These are phyloP conservation scores for Furcasterigmium furcatum DNA, from an alignment of 2,329 filamentous ascomycete genomes.

Conservation along the genomic window DNA sequence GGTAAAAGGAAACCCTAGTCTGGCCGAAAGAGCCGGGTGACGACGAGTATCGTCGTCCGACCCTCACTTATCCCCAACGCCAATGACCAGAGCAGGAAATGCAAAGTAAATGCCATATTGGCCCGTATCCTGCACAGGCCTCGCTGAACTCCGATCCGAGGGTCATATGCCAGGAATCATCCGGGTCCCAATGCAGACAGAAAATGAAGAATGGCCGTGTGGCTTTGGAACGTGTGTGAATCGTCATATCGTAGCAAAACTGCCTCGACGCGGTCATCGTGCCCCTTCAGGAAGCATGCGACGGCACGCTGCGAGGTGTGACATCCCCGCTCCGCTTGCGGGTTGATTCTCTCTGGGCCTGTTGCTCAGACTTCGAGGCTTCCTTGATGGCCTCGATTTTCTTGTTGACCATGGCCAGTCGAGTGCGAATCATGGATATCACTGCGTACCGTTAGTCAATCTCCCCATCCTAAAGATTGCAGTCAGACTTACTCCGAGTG, in stretches of 20 bases:
- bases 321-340: conserved; percentile 54
- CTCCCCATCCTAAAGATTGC: neutral
- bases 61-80: too few species aligned
- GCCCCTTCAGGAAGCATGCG: conserved; percentile 33
- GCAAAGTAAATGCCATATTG: neutral
- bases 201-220: neutral
- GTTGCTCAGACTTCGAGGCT: conserved; percentile 46
- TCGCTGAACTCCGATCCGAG: neutral
- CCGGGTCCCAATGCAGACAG: neutral
- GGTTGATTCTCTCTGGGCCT: conserved; percentile 33
- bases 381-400: conserved; percentile 61
- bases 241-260: conserved; percentile 1
- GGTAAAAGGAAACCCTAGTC: too few species aligned
- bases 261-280: neutral
- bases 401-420: conserved; percentile 54
- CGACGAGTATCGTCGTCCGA: too few species aligned
- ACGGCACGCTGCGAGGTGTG: conserved; percentile 51
- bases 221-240: neutral
- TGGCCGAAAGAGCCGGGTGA: too few species aligned
- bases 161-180: conserved; percentile 1
- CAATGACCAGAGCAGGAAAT: too few species aligned
- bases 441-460: conserved; percentile 37
- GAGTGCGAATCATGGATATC: conserved; percentile 59
- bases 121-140: neutral
- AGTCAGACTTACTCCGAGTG: conserved; percentile 59